Evolutionary conservation across 192 early-diverging fungal species (phyloP), one percentile per base, ranked within the genome.

Genomic region (Rhizophagus sp.): DNA sequence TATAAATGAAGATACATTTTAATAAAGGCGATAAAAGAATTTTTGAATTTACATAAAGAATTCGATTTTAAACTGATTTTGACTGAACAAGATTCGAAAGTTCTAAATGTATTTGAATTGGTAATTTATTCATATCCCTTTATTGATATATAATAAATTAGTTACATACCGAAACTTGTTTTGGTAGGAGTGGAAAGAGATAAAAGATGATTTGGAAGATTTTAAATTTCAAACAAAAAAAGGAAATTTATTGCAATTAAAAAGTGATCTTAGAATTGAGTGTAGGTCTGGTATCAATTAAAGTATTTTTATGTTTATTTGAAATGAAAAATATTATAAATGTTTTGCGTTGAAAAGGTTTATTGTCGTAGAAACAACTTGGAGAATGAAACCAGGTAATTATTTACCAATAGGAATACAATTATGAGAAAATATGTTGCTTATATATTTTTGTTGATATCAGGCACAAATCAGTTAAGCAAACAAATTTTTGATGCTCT

Each of bases 11-110:
- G 6, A 69, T 30, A 69, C 33, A 22, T 75, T 34, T 13, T 27
- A 49, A 33, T 13, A 7, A 30, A 75, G 73, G 27, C 61, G 17
- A 75, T 75, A n/a, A 49, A 34, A 61, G 73, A 75, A 75, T 75
- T 75, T 61, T 27, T 75, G 9, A 33, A 15, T 3, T n/a, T n/a
- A 34, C 73, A 75, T 75, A 75, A n/a, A 17, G 25, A 13, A 13
- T 17, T 3, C 19, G 36, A 71, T 71, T 30, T 71, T 71, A 19
- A 71, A 44, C 39, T 71, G 36, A 44, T 71, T n/a, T 6, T 71
- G 0, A 36, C 15, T 39, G 69, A 71, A 12, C 33, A 27, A 3
- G 69, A 71, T 71, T 19, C 27, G 0, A 71, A 71, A 36, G 36
- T 41, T 19, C n/a, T 71, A 41, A 30, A 71, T 10, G 39, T 36